Evolutionary conservation across 768 basidiomycete genomes (phyloP).

Genomic region (Rhodotorula diobovata): DNA sequence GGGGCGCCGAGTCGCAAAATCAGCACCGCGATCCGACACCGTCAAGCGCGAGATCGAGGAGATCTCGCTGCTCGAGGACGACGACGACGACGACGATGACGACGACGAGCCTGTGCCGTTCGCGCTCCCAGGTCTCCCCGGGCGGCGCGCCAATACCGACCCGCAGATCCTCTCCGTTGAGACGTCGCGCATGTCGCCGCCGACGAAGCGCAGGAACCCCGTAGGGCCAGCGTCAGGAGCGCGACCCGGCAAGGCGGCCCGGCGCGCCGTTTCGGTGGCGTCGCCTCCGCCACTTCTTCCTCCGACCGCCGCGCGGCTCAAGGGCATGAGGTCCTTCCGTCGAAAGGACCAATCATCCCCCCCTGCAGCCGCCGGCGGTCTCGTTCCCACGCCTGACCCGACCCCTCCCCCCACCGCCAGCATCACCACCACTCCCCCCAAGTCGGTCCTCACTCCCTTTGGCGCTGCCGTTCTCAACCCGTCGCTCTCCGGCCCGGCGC

Average conservation of each 20-base stretch:
- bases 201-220: neutral
- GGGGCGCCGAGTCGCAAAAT: too few species aligned
- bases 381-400: neutral
- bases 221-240: neutral
- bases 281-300: neutral
- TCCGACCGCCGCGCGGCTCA: too few species aligned
- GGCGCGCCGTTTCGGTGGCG: neutral
- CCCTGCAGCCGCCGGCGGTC: neutral
- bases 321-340: neutral
- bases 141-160: neutral
- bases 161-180: neutral
- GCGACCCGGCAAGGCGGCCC: neutral
- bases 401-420: neutral
- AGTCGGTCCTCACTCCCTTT: neutral
- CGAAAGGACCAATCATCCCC: neutral
- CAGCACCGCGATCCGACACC: neutral
- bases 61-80: conserved; percentile 6
- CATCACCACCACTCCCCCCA: neutral
- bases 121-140: too few species aligned
- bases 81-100: neutral
- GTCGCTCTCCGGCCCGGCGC: neutral
- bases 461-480: neutral
- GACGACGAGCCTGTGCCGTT: neutral
- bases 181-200: neutral
- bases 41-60: conserved; percentile 14